Evolutionary conservation across 1,139 yeast genomes (phyloP), one percentile per base, ranked within the genome.

Genomic region (Scheffersomyces lignicola): DNA sequence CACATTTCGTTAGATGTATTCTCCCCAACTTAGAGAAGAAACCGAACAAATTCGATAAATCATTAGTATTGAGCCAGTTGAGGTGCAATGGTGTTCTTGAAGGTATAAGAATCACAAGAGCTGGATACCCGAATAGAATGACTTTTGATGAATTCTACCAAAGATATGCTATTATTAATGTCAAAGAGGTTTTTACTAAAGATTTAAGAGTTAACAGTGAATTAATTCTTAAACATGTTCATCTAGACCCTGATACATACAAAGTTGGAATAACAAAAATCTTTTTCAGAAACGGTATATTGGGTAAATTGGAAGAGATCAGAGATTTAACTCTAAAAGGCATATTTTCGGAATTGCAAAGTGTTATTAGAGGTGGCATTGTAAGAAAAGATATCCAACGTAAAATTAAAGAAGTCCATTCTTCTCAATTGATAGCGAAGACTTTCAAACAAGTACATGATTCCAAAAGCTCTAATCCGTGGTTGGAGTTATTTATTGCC

Each of bases 41-140:
- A 39, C 80, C 97, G 0, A 77, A 76, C 31, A 66, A 71, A 33
- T 84, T 92, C 51, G 90, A 89, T 49, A 87, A 84, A 50, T 65
- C 62, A 20, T 65, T 94, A 26, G 96, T 94, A 3, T 66, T 92
- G 34, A 92, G 86, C 41, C 99, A 94, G 60, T 70, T 94, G 41
- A 73, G 97, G 43, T 94, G 97, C 56, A 94, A 94, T 56, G 99
- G 99, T 73, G 99, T 94, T 10, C 65, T 94, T 33, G 99, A 94
- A 67, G 99, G 99, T 44, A 94, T 94, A 29, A 75, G 98, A 60
- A 92, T 94, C 43, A 96, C 97, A 0, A 74, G 99, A 45, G 90
- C 96, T 11, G 99, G 99, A 3, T 94, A 85, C 56, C 98, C 99
- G 1, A 94, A 94, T 59, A 76, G 97, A 46, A 77, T 92, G 56